Percentiles rank a stretch among this genome's conserved stretches.
These are phyloP conservation scores for Bryoglossum gracile DNA, from an alignment of 495 filamentous ascomycete genomes.

Conservation along the genomic window DNA sequence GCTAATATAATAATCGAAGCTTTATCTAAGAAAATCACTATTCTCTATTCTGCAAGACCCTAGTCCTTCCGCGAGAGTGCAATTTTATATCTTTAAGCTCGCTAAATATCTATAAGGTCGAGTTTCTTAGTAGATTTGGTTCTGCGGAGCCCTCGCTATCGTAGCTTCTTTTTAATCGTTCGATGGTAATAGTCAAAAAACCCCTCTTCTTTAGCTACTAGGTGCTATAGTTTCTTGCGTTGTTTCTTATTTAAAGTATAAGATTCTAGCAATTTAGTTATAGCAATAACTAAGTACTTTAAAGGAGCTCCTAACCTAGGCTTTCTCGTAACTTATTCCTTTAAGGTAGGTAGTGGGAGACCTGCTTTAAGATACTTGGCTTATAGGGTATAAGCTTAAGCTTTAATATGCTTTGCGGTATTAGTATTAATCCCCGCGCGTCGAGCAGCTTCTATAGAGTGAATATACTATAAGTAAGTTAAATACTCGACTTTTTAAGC, in stretches of 20 bases:
- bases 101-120: conserved; percentile 6
- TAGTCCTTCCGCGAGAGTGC: background rate
- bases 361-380: background rate
- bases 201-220: conserved; percentile 2
- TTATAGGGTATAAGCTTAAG: background rate
- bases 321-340: background rate
- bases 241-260: conserved; percentile 6
- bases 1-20: conserved; percentile 3
- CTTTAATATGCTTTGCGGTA: background rate
- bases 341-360: background rate
- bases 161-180: conserved; percentile 10
- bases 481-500: no score
- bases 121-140: conserved; percentile 5
- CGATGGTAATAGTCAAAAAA: background rate
- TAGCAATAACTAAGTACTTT: background rate
- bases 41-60: conserved; percentile 2
- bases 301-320: background rate
- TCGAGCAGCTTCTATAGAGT: background rate
- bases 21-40: conserved; percentile 7
- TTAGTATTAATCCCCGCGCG: background rate
- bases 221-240: conserved; percentile 5
- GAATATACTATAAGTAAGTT: background rate
- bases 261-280: conserved; percentile 2
- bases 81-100: background rate
- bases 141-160: background rate